Conservation (phyloP, 139 green algal genomes). For the Haematococcus lacustris region DNA sequence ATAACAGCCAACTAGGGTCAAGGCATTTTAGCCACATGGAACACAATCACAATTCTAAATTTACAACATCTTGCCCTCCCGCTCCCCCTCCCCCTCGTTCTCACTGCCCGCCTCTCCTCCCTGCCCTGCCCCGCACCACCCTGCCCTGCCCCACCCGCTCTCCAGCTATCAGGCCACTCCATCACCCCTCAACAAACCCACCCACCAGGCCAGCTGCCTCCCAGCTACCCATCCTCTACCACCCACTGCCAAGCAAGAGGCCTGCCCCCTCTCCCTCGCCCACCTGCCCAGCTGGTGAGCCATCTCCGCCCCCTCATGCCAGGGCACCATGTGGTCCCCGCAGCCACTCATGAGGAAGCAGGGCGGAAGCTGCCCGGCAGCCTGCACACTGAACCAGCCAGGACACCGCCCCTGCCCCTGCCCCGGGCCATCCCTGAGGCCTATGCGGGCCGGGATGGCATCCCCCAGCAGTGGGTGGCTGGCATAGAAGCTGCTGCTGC, state of each 20-base stretch:
- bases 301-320: conserved; percentile 33
- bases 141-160: background rate
- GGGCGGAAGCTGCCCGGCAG: conserved; percentile 10
- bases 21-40: too few relatives aligned
- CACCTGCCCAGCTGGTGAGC: background rate
- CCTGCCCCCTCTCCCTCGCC: background rate
- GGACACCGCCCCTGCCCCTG: background rate
- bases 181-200: background rate
- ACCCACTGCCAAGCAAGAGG: background rate
- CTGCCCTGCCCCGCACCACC: too few relatives aligned
- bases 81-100: too few relatives aligned
- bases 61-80: background rate
- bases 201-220: background rate
- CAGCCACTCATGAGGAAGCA: conserved; percentile 24
- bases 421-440: conserved; percentile 14
- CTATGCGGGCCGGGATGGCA: conserved; percentile 37
- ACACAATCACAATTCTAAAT: background rate
- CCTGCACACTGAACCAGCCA: background rate
- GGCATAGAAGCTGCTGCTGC: background rate
- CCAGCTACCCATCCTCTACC: background rate
- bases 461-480: conserved; percentile 29
- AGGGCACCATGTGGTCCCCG: conserved; percentile 24
- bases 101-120: background rate
- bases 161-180: background rate
- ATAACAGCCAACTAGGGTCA: background rate